A percentile compares a stretch with the other conserved stretches of the same genome.
phyloP scores from a whole-genome alignment of 495 filamentous ascomycete species.

The Talaromyces proteolyticus region DNA sequence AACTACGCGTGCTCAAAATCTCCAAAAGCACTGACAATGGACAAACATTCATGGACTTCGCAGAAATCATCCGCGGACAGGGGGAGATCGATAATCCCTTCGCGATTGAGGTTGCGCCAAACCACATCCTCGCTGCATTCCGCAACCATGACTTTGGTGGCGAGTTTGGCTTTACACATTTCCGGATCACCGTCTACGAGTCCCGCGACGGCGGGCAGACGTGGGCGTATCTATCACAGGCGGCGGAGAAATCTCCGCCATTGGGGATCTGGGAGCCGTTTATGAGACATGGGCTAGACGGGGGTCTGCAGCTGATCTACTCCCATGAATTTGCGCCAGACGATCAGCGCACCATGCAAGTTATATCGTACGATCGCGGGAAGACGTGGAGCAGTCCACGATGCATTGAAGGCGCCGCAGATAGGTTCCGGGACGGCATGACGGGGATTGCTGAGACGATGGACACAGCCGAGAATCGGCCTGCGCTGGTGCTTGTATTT shows the following conservation, averaged over 20 bases:
- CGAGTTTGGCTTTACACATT: conserved; percentile 30
- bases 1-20: conserved; percentile 23
- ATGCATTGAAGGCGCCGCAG: conserved; percentile 39
- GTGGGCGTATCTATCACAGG: conserved; percentile 52
- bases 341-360: conserved; percentile 57
- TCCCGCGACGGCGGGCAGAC: conserved; percentile 46
- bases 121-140: conserved; percentile 49
- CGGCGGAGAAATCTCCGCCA: conserved; percentile 33
- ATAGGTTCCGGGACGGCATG: conserved; percentile 54
- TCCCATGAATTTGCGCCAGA: conserved; percentile 46
- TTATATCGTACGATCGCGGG: conserved; percentile 49
- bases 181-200: conserved; percentile 56
- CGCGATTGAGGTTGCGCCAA: conserved; percentile 44
- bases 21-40: conserved; percentile 31
- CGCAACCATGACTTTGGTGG: conserved; percentile 49
- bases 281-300: conserved; percentile 41
- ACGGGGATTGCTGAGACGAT: conserved; percentile 42
- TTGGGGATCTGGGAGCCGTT: conserved; percentile 59
- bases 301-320: conserved; percentile 52
- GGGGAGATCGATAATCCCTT: conserved; percentile 57
- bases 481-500: conserved; percentile 51
- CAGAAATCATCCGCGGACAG: conserved; percentile 28
- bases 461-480: conserved; percentile 30
- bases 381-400: conserved; percentile 39
- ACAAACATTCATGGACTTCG: conserved; percentile 24